These are phyloP conservation scores for Sarocladium brachiariae DNA, from an alignment of 2,329 filamentous ascomycete genomes.

Conservation along the genomic window DNA sequence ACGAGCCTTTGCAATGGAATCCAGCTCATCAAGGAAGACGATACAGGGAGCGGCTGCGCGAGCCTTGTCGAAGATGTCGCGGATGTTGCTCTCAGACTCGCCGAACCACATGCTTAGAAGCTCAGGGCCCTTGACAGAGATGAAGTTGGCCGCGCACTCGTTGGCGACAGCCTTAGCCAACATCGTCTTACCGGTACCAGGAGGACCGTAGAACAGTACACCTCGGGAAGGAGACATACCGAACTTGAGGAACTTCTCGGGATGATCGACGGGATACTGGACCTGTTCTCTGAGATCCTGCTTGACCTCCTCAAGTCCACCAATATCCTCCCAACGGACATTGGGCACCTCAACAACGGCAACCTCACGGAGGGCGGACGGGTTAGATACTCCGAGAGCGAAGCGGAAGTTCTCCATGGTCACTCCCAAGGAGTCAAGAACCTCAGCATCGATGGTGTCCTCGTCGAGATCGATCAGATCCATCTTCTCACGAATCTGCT, in stretches of 20 bases:
- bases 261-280: conserved; percentile 98
- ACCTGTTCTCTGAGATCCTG: conserved; percentile 98
- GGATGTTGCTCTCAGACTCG: conserved; percentile 99
- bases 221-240: conserved; percentile 95
- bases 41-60: conserved; percentile 96
- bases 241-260: conserved; percentile 99
- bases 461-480: conserved; percentile 98
- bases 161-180: conserved; percentile 99
- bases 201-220: conserved; percentile 97
- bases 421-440: conserved; percentile 93
- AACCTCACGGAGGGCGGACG: conserved; percentile 95
- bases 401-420: conserved; percentile 99
- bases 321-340: conserved; percentile 99
- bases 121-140: conserved; percentile 97
- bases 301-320: conserved; percentile 97
- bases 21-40: conserved; percentile 96
- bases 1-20: conserved; percentile 99
- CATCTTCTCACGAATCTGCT: conserved; percentile 99
- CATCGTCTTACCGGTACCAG: conserved; percentile 99
- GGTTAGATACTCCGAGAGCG: conserved; percentile 95
- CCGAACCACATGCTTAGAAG: conserved; percentile 99
- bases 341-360: conserved; percentile 99
- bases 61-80: conserved; percentile 99
- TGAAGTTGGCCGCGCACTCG: conserved; percentile 99
- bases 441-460: conserved; percentile 97